Base-by-base conservation (phyloP, 805 yeast species). In the Candida insectorum region DNA sequence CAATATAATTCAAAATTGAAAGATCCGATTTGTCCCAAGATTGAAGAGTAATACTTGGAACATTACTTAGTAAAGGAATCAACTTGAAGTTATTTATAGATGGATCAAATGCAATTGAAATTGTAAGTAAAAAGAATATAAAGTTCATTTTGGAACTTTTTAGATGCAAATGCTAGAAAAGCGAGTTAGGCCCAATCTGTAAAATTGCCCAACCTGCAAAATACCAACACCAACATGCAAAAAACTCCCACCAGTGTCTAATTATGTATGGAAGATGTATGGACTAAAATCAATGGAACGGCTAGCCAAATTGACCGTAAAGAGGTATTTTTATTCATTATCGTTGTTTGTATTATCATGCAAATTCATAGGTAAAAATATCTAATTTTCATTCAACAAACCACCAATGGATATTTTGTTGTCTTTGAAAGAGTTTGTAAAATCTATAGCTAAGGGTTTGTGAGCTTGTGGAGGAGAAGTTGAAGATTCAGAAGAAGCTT, bases 371-470 rank as follows among this genome's bases (percentile, higher is more conserved):
- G 8, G 11, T 20, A 20, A 20, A 8, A 20, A 24, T 23, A 18
- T n/a, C 6, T 14, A 3, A 6, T 18, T n/a, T 16, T 13, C 29
- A 39, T 66, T 66, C 26, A 66, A 55, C 25, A 65, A 40, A 4
- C 70, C 69, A 4, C 66, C 66, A 23, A 66, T 64, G 10, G 72
- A 65, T 23, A 34, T 37, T 22, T 40, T 37, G 21, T 38, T 38
- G 5, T 26, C 16, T 16, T 39, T 40, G 30, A 28, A 37, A 5
- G 39, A 30, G 24, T 14, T 26, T 9, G 45, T 43, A 25, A 43
- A 42, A 26, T 42, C 46, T 6, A 39, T 38, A 1, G 43, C 43
- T 24, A 40, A 19, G 5, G 37, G 12, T 9, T 26, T 30, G 14
- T 27, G 21, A 11, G 27, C 30, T 18, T 19, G 27, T 11, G 33